Evolutionary conservation across 2,329 filamentous ascomycete species (phyloP).

Genomic region (Blastomyces parvus): DNA sequence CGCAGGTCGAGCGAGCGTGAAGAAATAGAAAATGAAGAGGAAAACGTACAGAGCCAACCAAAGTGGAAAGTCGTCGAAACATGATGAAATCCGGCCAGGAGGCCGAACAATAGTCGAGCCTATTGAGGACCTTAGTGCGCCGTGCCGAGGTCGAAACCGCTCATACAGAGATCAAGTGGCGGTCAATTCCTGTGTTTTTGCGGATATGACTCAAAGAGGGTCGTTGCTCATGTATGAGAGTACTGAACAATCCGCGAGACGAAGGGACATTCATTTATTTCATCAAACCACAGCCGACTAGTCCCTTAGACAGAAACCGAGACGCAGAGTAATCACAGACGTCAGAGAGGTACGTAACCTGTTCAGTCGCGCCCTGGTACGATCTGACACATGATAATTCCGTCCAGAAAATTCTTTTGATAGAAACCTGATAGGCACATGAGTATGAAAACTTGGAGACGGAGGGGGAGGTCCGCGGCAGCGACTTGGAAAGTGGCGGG

Average conservation of each 20-base stretch:
- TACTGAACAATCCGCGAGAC: not conserved
- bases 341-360: not conserved
- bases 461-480: not conserved
- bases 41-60: not conserved
- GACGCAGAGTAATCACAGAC: not conserved
- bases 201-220: too few species aligned
- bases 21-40: not conserved
- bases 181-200: not conserved
- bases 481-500: not conserved
- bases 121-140: not conserved
- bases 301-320: not conserved
- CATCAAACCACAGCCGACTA: not conserved
- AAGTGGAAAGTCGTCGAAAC: not conserved
- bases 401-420: not conserved
- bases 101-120: not conserved
- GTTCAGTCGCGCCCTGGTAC: not conserved
- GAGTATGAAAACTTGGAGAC: not conserved
- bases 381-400: not conserved
- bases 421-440: not conserved
- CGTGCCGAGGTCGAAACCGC: not conserved
- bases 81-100: not conserved
- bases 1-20: not conserved
- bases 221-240: not conserved
- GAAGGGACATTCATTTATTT: not conserved
- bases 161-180: not conserved